A percentile compares a stretch with the other conserved stretches of the same genome.
phyloP scores from a whole-genome alignment of 2,329 filamentous ascomycete genomes.

The Trichoderma oligosporum region DNA sequence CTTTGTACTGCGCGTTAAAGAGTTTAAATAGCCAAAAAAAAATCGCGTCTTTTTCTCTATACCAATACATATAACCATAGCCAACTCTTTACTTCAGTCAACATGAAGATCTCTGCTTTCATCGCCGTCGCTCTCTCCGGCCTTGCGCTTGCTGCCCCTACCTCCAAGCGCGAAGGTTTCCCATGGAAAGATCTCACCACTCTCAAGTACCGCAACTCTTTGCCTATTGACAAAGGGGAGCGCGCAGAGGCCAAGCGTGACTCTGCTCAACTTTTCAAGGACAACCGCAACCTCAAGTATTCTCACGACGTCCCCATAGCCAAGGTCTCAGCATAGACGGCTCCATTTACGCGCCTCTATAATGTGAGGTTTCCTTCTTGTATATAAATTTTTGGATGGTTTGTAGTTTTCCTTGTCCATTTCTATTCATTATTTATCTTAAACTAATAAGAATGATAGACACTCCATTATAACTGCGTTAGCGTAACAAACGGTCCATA shows the following conservation, averaged over 20 bases:
- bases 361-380: conserved; percentile 10
- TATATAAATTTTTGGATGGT: conserved; percentile 19
- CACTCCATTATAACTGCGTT: background rate
- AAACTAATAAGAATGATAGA: background rate
- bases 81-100: background rate
- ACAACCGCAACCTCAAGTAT: conserved; percentile 13
- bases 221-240: background rate
- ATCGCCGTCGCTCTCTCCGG: conserved; percentile 16
- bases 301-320: conserved; percentile 1
- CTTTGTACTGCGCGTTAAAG: background rate
- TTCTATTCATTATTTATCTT: background rate
- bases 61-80: background rate
- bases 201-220: conserved; percentile 18
- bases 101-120: conserved; percentile 18
- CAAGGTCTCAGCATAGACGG: conserved; percentile 4
- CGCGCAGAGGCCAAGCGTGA: background rate
- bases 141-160: conserved; percentile 17
- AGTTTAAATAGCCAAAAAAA: too few species aligned
- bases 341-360: background rate
- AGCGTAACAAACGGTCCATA: background rate
- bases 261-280: background rate
- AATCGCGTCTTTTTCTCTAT: background rate
- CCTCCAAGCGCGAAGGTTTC: background rate
- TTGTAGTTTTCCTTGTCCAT: background rate
- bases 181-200: conserved; percentile 4